These are phyloP conservation scores for Thermothelomyces thermophilus DNA, from an alignment of 2,329 filamentous ascomycete species.

Conservation along the genomic window DNA sequence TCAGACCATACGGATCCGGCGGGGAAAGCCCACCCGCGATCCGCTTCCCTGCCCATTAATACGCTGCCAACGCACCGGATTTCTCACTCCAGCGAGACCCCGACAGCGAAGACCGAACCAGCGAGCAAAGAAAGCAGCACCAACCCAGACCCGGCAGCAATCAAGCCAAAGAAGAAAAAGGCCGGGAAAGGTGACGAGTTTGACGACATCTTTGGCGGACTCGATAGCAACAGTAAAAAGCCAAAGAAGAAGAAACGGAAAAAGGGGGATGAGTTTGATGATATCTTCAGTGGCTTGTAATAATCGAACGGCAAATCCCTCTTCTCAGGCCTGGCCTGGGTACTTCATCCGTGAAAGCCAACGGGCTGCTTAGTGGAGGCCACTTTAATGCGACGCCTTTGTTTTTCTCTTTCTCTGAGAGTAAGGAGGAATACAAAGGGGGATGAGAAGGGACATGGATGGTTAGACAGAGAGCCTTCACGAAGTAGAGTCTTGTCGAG, in stretches of 20 bases:
- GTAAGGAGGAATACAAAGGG: no score
- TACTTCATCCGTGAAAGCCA: no score
- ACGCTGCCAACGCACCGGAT: background rate
- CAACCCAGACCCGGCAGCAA: background rate
- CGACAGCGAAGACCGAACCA: background rate
- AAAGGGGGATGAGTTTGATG: slow-evolving; percentile 21
- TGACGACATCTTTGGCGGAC: slow-evolving; percentile 16
- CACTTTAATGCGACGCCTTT: no score
- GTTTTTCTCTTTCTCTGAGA: no score
- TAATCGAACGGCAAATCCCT: no score
- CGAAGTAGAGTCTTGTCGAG: no score
- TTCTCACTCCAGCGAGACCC: background rate
- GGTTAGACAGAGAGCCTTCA: no score
- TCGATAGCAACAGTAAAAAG: slow-evolving; percentile 6
- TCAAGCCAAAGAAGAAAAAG: slow-evolving; percentile 2
- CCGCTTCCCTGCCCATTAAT: slow-evolving; percentile 28
- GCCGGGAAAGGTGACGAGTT: slow-evolving; percentile 10
- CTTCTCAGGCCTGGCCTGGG: no score
- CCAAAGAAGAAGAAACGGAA: slow-evolving; percentile 15
- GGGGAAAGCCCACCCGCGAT: background rate
- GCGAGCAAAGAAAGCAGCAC: slow-evolving; percentile 1
- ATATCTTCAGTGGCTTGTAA: slow-evolving; percentile 18
- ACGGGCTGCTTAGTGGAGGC: no score
- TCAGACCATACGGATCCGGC: no score
- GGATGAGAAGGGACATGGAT: no score